Evolutionary conservation across 331 rosid genomes (phyloP), one percentile per base, ranked within the genome.

Genomic region (Dryas integrifolia): DNA sequence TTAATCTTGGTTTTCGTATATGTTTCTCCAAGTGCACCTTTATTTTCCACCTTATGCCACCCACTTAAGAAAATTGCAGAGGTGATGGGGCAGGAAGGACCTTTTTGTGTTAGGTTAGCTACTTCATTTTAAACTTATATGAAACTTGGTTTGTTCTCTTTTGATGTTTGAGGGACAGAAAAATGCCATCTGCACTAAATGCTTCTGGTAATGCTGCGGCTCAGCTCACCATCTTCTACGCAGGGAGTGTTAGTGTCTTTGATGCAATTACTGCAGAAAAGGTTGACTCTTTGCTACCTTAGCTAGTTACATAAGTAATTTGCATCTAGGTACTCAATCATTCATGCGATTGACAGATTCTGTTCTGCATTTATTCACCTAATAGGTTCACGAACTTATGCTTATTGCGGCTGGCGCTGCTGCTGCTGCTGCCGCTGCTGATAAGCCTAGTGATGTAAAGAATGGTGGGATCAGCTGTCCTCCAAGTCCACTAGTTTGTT

Each of bases 211-310:
- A 70, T 57, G 51, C 72, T 78, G 18, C 74, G n/a, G 78, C 73
- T 77, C 84, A 79, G 77, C 88, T 90, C 51, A 82, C 85, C 69
- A 86, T 90, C 70, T 70, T 79, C 70, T 90, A 79, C 21, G 84
- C 84, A 7, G 96, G 96, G 72, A 84, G 81, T 1, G 83, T 88
- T 53, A 79, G 69, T 58, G 79, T 81, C 76, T 90, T 82, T 76
- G 87, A 90, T 49, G 88, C 87, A 67, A 77, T 90, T 58, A 83
- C 92, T 53, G 87, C 85, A 56, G 88, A 83, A 44, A 90, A 88
- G 88, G 96, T 75, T 51, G 1, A 48, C 0, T 30, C 11, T 48
- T 64, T 30, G 18, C 13, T 30, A n/a, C 10, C 9, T 24, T 41
- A 30, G 35, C 35, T 41, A 58, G 3, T 58, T 3, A 58, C 14